phyloP scores from a whole-genome alignment of 192 early-diverging fungal species.

The Funneliformis mosseae region DNA sequence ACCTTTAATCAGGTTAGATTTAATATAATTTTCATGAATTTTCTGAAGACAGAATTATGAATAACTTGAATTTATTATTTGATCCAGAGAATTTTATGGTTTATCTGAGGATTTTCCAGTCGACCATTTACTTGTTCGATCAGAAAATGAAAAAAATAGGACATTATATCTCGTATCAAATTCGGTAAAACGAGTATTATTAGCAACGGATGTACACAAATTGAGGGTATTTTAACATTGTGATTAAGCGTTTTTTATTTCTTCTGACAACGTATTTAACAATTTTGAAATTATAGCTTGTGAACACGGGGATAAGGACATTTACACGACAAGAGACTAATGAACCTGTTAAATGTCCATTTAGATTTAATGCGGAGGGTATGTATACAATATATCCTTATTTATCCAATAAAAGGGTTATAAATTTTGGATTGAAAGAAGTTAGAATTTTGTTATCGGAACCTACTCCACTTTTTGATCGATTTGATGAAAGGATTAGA shows the following conservation, averaged over 20 bases:
- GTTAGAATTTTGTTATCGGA: conserved; percentile 52
- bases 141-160: conserved; percentile 66
- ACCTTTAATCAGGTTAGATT: conserved; percentile 52
- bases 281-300: conserved; percentile 51
- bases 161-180: conserved; percentile 86
- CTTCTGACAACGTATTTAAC: background rate
- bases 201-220: conserved; percentile 58
- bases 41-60: background rate
- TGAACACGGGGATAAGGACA: conserved; percentile 91
- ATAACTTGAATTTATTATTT: conserved; percentile 1
- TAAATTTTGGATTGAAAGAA: conserved; percentile 52
- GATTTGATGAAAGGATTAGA: conserved; percentile 35
- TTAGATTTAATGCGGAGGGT: conserved; percentile 70
- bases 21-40: background rate
- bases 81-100: conserved; percentile 78
- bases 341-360: conserved; percentile 57
- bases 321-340: conserved; percentile 78
- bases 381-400: conserved; percentile 60
- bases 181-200: conserved; percentile 75
- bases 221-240: conserved; percentile 49
- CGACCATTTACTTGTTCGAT: conserved; percentile 87
- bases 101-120: conserved; percentile 73
- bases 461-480: conserved; percentile 47
- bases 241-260: background rate
- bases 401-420: conserved; percentile 48